Evolutionary conservation across 2,329 filamentous ascomycete species (phyloP), one percentile per base, ranked within the genome.

Genomic region (Epichloe hybrida): DNA sequence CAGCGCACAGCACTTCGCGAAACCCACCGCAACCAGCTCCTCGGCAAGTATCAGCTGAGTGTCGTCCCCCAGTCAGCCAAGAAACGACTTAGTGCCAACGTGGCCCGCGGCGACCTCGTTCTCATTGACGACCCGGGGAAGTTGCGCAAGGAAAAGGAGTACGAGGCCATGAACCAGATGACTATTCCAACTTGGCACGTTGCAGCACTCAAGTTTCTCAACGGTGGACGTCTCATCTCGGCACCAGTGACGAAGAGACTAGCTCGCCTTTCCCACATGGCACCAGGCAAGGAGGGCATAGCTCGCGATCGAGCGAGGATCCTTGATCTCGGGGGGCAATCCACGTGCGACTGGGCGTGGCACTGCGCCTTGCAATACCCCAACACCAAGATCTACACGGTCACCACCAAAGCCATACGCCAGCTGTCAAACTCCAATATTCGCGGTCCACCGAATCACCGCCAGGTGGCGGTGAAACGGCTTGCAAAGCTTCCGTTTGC

Each of bases 271-370:
- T 79, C 76, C 23, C 70, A 70, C 54, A 70, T 75, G 62, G 65
- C 69, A 1, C 66, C 70, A 2, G 67, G 66, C n/a, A 60, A 64
- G 34, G 62, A 71, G 41, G 73, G 74, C 38, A 64, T 67, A 17
- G 62, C 67, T 48, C 70, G 71, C 53, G 71, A 78, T 52, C 76
- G 81, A 23, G 71, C 81, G 3, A 75, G 85, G 36, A 84, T 96
- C 52, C 77, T 97, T 27, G 91, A 97, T 63, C 81, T 96, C 36
- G 89, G 87, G 46, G 90, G 90, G 43, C 83, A 91, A 62, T 76
- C 84, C 0, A 81, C 86, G 13, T 91, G 88, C 63, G 89, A 95
- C 66, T 98, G 93, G 93, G 91, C 87, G 21, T 98, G 93, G 93
- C 83, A 93, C 63, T 86, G 88, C 52, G 89, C 93, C 1, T 75